Evolutionary conservation across 305 asterid species (phyloP).

Genomic region (Fraxinus platypoda): DNA sequence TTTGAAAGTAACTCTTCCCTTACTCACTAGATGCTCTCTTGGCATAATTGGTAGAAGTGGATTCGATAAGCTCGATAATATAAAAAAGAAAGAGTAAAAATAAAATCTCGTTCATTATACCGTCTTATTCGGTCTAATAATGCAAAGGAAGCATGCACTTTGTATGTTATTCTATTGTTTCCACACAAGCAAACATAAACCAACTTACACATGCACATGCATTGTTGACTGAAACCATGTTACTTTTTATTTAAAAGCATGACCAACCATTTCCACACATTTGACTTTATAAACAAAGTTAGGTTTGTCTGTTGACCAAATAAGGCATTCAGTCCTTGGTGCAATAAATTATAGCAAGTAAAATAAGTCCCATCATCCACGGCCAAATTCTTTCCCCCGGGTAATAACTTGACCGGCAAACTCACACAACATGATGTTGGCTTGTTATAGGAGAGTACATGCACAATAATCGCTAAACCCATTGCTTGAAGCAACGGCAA

Average conservation of each 20-base stretch:
- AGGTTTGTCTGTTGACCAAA: constrained; percentile 51
- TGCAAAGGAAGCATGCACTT: not conserved
- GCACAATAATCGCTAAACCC: constrained; percentile 21
- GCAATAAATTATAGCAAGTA: constrained; percentile 19
- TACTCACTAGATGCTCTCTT: not conserved
- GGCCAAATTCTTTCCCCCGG: constrained; percentile 24
- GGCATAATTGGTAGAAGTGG: not conserved
- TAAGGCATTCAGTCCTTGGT: constrained; percentile 25
- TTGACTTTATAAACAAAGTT: constrained; percentile 54
- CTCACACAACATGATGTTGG: constrained; percentile 14
- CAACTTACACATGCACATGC: constrained; percentile 60
- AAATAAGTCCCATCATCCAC: constrained; percentile 18
- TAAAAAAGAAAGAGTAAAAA: not conserved
- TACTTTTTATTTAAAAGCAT: constrained; percentile 48
- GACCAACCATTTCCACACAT: constrained; percentile 44
- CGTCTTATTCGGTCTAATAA: not conserved
- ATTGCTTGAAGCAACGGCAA: not conserved
- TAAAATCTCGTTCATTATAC: not conserved
- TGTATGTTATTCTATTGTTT: constrained; percentile 12
- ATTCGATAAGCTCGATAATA: not conserved
- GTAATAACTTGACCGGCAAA: constrained; percentile 28
- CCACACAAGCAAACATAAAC: constrained; percentile 32
- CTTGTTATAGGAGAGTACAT: constrained; percentile 20
- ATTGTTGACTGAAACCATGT: constrained; percentile 70
- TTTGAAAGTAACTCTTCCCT: not conserved